Percentiles rank a stretch among this genome's conserved stretches.
Conservation (phyloP, 1,284 basidiomycete species). For the Gomphus bonarii region DNA sequence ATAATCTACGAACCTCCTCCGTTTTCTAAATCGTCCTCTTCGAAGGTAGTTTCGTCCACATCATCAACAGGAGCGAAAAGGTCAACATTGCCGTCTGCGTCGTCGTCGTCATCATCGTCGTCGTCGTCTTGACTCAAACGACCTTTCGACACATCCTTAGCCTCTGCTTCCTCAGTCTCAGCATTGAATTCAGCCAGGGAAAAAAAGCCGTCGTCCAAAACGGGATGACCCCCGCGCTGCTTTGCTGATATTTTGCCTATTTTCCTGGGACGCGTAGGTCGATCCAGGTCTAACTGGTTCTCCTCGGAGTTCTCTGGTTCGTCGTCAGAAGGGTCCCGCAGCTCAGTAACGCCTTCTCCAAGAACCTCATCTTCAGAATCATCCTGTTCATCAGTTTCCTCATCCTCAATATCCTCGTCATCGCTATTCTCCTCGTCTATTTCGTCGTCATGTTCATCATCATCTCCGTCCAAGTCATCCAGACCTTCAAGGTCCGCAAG, state of each 20-base stretch:
- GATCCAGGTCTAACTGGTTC: constrained; percentile 20
- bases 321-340: constrained; percentile 20
- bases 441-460: constrained; percentile 24
- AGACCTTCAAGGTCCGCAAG: constrained; percentile 20
- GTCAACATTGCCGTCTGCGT: constrained; percentile 46
- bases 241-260: constrained; percentile 11
- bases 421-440: constrained; percentile 23
- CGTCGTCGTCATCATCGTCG: constrained; percentile 43
- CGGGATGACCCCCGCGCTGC: constrained; percentile 32
- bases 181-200: constrained; percentile 84
- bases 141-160: constrained; percentile 50
- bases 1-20: constrained; percentile 30
- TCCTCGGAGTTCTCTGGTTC: constrained; percentile 37
- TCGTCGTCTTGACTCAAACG: constrained; percentile 44
- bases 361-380: constrained; percentile 29
- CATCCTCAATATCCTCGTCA: constrained; percentile 19
- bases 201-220: constrained; percentile 93
- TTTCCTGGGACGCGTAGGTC: constrained; percentile 15
- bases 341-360: constrained; percentile 21
- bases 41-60: constrained; percentile 24
- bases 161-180: constrained; percentile 76
- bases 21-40: constrained; percentile 29
- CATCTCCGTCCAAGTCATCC: constrained; percentile 16
- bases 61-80: constrained; percentile 59
- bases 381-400: constrained; percentile 19